Base-by-base conservation (phyloP, 129 eudicot species). In the Centaurea solstitialis region DNA sequence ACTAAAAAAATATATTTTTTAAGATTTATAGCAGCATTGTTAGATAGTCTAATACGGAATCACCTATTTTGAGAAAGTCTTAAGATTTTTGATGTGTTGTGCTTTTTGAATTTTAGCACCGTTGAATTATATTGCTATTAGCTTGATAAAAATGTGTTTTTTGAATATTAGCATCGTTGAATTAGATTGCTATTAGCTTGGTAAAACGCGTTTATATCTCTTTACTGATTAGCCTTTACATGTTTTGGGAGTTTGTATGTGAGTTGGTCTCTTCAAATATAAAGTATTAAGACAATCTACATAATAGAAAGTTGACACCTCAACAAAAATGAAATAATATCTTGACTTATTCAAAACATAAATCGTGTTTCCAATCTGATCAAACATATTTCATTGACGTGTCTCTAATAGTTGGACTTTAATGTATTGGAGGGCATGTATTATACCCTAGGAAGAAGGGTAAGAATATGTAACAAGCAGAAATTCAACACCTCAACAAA, bases 231-330 rank as follows among this genome's bases (percentile, higher is more conserved):
- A 21, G 11, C 61, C 22, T 28, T 33, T 61, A 18, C 45, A 61
- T 76, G 6, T 59, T 30, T 11, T 0, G 3, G 61, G 47, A 75
- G 40, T 3, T 76, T 53, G 61, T 38, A 64, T 38, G 35, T 57
- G 47, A 64, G 53, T 62, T 76, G 72, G 72, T 62, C 72, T 76
- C 38, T 65, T 64, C 15, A 62, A 35, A 76, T 22, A 64, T 38
- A 30, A 6, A 12, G 59, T 26, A 37, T 20, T 39, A 62, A 20
- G 80, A 76, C 80, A 76, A 62, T 39, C 61, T 8, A 21, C 4
- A 21, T 61, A 64, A 59, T 76, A 62, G 11, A 62, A 76, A 61
- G 20, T 21, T 1, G 80, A 76, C 80, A 76, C 72, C 72, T 76
- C 13, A 1, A 76, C 22, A 64, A 39, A 12, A 7, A 64, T 62